phyloP scores from a whole-genome alignment of 192 early-diverging fungal genomes.

The Mortierella alpina region DNA sequence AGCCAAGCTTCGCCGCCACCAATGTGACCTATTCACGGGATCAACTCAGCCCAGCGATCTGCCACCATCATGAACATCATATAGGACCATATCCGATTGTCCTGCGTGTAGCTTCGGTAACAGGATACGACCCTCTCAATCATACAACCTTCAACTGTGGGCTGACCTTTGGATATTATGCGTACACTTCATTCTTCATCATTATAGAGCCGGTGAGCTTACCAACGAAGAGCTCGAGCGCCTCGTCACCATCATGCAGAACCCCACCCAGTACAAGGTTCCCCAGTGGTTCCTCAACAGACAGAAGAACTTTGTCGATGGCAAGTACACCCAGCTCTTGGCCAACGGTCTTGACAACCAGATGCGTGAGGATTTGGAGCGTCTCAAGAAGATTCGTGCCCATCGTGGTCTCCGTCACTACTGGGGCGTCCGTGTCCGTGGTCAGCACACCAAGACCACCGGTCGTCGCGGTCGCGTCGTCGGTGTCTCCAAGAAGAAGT shows the following conservation, averaged over 20 bases:
- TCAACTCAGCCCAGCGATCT: too few relatives aligned
- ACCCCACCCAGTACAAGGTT: constrained; percentile 99
- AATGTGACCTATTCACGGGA: too few relatives aligned
- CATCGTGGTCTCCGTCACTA: constrained; percentile 99
- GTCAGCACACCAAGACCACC: constrained; percentile 99
- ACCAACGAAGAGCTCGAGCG: constrained; percentile 98
- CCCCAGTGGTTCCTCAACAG: constrained; percentile 99
- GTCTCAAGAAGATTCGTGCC: constrained; percentile 98
- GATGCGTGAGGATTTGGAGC: constrained; percentile 98
- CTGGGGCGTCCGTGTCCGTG: constrained; percentile 98
- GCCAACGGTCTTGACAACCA: constrained; percentile 96
- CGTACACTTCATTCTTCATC: not conserved
- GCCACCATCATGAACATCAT: too few relatives aligned
- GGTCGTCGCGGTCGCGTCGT: constrained; percentile 96
- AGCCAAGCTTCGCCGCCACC: too few relatives aligned
- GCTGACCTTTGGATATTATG: not conserved
- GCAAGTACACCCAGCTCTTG: constrained; percentile 95
- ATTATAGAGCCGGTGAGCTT: constrained; percentile 92
- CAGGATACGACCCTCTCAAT: not conserved
- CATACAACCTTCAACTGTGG: not conserved
- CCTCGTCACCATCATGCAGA: constrained; percentile 98
- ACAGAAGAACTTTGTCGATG: constrained; percentile 97
- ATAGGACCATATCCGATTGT: too few relatives aligned
- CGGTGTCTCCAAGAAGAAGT: constrained; percentile 99
- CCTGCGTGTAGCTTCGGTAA: too few relatives aligned